A percentile compares a stretch with the other conserved stretches of the same genome.
Conservation (phyloP, 805 yeast species). For the Yarrowia yakushimensis region DNA sequence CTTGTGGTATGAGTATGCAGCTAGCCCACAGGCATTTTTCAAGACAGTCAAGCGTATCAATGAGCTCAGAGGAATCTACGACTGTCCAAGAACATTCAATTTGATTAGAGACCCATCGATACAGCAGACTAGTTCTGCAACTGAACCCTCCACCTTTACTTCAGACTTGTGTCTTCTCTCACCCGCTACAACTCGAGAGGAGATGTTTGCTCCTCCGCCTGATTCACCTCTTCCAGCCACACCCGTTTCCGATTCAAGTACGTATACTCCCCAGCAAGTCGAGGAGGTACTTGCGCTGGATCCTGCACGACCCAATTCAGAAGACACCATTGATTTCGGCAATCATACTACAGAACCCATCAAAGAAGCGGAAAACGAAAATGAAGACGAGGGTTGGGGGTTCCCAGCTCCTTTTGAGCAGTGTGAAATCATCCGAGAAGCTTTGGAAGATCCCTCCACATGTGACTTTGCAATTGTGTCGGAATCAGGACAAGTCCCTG, state of each 20-base stretch:
- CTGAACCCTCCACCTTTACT: background rate
- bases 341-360: background rate
- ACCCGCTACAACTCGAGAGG: background rate
- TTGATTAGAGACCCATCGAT: background rate
- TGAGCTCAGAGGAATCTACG: background rate
- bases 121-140: background rate
- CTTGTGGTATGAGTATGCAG: background rate
- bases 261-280: background rate
- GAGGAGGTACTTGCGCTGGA: background rate
- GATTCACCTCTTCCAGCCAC: background rate
- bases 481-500: background rate
- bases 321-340: background rate
- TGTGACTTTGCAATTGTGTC: conserved; percentile 1
- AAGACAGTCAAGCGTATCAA: background rate
- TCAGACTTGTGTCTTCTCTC: background rate
- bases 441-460: background rate
- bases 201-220: background rate
- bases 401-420: background rate
- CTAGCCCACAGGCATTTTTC: conserved; percentile 8
- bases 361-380: background rate
- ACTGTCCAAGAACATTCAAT: background rate
- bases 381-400: background rate
- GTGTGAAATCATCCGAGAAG: conserved; percentile 1
- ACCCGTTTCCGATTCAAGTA: background rate
- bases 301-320: background rate